A percentile compares a stretch with the other conserved stretches of the same genome.
phyloP scores from a whole-genome alignment of 257 asterid genomes.

The Cinchona pubescens region DNA sequence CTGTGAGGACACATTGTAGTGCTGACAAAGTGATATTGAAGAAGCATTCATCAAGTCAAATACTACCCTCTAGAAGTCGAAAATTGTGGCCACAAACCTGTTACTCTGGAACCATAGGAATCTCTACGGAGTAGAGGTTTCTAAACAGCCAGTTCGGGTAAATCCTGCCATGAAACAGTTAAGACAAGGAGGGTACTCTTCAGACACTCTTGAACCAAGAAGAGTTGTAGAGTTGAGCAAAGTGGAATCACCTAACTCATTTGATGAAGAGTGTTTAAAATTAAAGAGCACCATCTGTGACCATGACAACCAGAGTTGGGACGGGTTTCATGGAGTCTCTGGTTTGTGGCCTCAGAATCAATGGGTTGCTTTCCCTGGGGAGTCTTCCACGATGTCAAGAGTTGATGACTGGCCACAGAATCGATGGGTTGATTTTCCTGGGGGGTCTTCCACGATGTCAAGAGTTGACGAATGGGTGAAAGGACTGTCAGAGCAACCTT shows the following conservation, averaged over 20 bases:
- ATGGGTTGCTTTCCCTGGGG: conserved; percentile 70
- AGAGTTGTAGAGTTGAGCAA: conserved; percentile 25
- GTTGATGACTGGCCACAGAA: conserved; percentile 70
- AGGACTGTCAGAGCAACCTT: conserved; percentile 44
- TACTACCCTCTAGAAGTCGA: conserved; percentile 73
- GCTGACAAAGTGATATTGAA: conserved; percentile 75
- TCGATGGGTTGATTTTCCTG: conserved; percentile 67
- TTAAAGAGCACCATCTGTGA: conserved; percentile 20
- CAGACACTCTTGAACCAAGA: conserved; percentile 65
- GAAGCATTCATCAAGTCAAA: conserved; percentile 74
- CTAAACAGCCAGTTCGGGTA: conserved; percentile 26
- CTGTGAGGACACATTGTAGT: conserved; percentile 44
- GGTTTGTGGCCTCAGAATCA: conserved; percentile 81
- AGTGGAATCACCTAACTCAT: conserved; percentile 39
- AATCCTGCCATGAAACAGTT: conserved; percentile 34
- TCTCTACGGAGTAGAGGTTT: conserved; percentile 29
- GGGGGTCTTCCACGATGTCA: conserved; percentile 42
- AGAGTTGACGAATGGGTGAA: conserved; percentile 70
- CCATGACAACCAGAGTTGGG: conserved; percentile 37
- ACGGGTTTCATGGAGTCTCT: conserved; percentile 46
- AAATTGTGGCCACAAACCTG: conserved; percentile 71
- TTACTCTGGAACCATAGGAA: conserved; percentile 84
- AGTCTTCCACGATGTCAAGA: conserved; percentile 48
- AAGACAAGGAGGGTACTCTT: conserved; percentile 81
- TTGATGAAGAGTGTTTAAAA: conserved; percentile 24